Percentiles rank a stretch among this genome's conserved stretches.
Conservation (phyloP, 208 protist species). For the Leishmania turanica region DNA sequence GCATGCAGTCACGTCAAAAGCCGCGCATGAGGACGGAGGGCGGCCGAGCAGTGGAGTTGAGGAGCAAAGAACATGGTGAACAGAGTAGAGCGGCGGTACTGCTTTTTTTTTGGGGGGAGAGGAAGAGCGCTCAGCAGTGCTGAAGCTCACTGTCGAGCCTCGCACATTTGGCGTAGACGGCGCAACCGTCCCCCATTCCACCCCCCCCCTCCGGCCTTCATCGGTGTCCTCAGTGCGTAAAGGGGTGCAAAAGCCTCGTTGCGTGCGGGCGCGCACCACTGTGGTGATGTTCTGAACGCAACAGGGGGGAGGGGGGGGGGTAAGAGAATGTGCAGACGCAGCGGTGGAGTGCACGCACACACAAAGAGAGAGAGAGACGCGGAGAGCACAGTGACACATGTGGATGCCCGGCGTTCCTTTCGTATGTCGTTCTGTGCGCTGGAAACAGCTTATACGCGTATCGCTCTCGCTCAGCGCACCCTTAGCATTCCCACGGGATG, state of each 20-base stretch:
- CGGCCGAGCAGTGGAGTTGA: background rate
- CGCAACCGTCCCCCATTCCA: background rate
- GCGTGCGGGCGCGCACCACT: background rate
- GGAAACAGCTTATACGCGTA: background rate
- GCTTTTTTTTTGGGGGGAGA: background rate
- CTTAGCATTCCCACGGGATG: background rate
- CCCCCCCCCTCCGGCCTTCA: background rate
- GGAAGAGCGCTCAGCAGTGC: background rate
- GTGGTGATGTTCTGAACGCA: background rate
- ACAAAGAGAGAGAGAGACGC: background rate
- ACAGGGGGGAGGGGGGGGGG: too few species aligned
- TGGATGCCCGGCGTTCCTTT: background rate
- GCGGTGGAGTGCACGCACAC: background rate
- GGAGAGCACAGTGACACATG: background rate
- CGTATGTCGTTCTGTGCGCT: background rate
- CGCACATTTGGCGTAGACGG: background rate
- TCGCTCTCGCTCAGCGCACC: background rate
- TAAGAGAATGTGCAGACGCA: background rate
- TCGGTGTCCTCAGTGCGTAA: background rate
- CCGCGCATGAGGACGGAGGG: background rate
- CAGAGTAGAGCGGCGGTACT: background rate
- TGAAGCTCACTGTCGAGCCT: background rate
- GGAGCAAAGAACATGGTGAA: too few species aligned
- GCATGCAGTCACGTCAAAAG: background rate
- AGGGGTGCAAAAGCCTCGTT: background rate